phyloP scores from a whole-genome alignment of 441 rosid genomes.

The Adansonia gregorii region DNA sequence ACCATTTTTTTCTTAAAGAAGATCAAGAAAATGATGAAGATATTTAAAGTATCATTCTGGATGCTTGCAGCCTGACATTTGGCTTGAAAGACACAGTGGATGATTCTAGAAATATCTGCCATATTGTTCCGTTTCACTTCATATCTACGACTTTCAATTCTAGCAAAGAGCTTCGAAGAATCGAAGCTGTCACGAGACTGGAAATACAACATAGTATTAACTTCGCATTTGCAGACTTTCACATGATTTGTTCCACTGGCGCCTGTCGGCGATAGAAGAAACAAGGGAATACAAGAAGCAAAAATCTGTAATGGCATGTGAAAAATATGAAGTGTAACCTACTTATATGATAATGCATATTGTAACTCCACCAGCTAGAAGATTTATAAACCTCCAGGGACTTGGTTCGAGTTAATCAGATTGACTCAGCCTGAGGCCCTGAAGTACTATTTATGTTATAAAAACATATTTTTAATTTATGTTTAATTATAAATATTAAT shows the following conservation, averaged over 20 bases:
- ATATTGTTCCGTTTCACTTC: background rate
- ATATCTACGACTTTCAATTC: background rate
- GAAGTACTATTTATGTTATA: too few relatives aligned
- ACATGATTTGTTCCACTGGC: constrained; percentile 2
- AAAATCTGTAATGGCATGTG: background rate
- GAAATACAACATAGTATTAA: background rate
- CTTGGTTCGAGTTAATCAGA: too few relatives aligned
- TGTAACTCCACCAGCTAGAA: background rate
- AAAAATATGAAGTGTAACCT: background rate
- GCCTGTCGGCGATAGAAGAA: background rate
- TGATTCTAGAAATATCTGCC: too few relatives aligned
- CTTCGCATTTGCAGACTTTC: background rate
- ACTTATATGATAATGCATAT: background rate
- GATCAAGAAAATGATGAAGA: background rate
- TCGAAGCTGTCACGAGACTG: background rate
- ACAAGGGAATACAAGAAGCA: background rate
- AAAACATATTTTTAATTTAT: too few relatives aligned
- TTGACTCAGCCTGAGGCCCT: too few relatives aligned
- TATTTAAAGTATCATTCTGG: background rate
- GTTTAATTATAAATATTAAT: too few relatives aligned
- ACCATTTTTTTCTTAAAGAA: background rate
- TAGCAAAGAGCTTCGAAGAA: background rate
- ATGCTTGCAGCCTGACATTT: background rate
- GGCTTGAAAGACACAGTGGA: background rate
- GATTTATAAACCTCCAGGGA: background rate